Percentiles rank a stretch among this genome's conserved stretches.
These are phyloP conservation scores for Coffea humblotiana DNA, from an alignment of 305 asterid genomes.

Conservation along the genomic window DNA sequence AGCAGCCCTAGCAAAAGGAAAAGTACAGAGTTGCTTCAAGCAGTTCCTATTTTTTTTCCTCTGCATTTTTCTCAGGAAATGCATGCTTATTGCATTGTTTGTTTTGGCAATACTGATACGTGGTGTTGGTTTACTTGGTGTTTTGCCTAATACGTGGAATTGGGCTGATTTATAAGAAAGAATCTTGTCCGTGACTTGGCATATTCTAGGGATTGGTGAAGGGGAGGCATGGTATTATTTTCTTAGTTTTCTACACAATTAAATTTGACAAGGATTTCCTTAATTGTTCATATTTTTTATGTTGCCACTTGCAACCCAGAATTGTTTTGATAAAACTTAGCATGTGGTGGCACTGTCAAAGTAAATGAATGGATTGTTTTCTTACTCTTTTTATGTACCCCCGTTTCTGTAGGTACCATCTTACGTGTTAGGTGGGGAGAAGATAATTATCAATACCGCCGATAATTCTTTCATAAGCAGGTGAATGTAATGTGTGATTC, in stretches of 20 bases:
- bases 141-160: too few relatives aligned
- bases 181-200: background rate
- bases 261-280: too few relatives aligned
- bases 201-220: background rate
- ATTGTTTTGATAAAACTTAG: background rate
- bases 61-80: too few relatives aligned
- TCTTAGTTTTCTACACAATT: background rate
- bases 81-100: background rate
- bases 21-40: background rate
- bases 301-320: background rate
- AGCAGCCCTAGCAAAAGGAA: background rate
- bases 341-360: background rate
- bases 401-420: slow-evolving; percentile 59
- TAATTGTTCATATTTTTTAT: background rate
- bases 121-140: too few relatives aligned
- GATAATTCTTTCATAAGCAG: slow-evolving; percentile 66
- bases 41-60: background rate
- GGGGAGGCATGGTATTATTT: background rate
- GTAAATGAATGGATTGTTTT: background rate
- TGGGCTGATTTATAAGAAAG: background rate
- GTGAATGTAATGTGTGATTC: slow-evolving; percentile 33
- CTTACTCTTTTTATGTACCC: slow-evolving; percentile 13
- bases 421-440: slow-evolving; percentile 68
- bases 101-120: too few relatives aligned
- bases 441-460: slow-evolving; percentile 55